phyloP scores from a whole-genome alignment of 345 rosid species.

The Lepidium didymum region DNA sequence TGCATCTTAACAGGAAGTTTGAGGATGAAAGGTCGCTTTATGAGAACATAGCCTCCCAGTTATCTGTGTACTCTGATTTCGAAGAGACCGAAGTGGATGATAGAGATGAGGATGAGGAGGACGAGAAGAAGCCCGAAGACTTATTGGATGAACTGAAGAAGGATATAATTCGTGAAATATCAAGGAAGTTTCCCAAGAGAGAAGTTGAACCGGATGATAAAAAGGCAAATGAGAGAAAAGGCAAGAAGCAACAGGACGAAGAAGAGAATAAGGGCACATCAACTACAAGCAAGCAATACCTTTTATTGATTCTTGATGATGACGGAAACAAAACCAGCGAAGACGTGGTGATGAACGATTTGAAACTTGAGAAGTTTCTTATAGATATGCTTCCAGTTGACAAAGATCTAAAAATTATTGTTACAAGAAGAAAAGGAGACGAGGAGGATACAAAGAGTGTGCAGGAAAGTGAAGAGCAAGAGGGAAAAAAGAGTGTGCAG shows the following conservation, averaged over 20 bases:
- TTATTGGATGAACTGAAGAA: neutral
- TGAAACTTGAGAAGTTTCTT: neutral
- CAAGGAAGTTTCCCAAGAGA: neutral
- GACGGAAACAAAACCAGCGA: slow-evolving; percentile 10
- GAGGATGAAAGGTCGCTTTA: slow-evolving; percentile 7
- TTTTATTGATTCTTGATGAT: slow-evolving; percentile 45
- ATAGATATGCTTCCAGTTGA: no score
- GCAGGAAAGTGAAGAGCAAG: neutral
- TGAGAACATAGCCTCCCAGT: slow-evolving; percentile 35
- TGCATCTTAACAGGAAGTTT: slow-evolving; percentile 22
- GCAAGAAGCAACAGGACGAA: neutral
- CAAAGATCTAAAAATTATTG: neutral
- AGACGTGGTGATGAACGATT: neutral
- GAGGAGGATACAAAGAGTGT: neutral
- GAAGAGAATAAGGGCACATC: neutral
- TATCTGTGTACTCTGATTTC: slow-evolving; percentile 15
- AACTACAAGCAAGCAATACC: neutral
- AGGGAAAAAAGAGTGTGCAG: neutral
- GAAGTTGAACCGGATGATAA: no score
- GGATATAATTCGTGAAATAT: neutral
- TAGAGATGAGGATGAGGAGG: slow-evolving; percentile 23
- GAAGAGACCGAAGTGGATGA: slow-evolving; percentile 32
- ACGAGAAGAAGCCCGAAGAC: neutral
- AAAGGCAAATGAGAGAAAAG: no score
- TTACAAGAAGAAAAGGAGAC: slow-evolving; percentile 8